Evolutionary conservation across 331 rosid genomes (phyloP).

Genomic region (Acacia pycnantha): DNA sequence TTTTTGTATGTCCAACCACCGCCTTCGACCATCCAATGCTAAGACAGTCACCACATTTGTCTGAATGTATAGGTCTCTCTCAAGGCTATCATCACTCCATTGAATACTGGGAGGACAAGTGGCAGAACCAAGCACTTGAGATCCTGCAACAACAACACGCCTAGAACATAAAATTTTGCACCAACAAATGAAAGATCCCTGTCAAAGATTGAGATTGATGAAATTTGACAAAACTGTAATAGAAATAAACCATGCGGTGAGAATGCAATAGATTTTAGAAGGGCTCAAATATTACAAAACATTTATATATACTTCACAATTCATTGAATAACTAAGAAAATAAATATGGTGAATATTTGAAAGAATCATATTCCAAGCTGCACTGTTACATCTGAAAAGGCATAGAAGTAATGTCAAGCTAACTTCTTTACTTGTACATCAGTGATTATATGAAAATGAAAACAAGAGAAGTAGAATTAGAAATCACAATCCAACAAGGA

Average conservation of each 20-base stretch:
- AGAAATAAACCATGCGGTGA: slow-evolving; percentile 22
- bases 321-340: slow-evolving; percentile 18
- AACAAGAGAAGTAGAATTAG: no score
- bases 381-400: slow-evolving; percentile 22
- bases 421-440: slow-evolving; percentile 12
- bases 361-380: slow-evolving; percentile 5
- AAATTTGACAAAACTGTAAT: slow-evolving; percentile 15
- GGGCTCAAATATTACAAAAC: slow-evolving; percentile 28
- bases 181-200: slow-evolving; percentile 18
- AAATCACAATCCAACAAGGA: background rate
- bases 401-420: slow-evolving; percentile 13
- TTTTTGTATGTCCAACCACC: slow-evolving; percentile 94
- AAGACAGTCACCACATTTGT: slow-evolving; percentile 74
- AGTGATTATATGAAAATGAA: background rate
- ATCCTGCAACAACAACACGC: slow-evolving; percentile 51
- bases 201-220: background rate
- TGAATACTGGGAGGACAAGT: slow-evolving; percentile 69
- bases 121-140: slow-evolving; percentile 39
- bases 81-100: slow-evolving; percentile 94
- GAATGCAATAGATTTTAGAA: slow-evolving; percentile 6
- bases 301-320: background rate
- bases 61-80: slow-evolving; percentile 85
- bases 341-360: background rate
- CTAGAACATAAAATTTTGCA: background rate
- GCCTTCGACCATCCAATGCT: slow-evolving; percentile 99